Evolutionary conservation across 2,329 filamentous ascomycete species (phyloP).

Genomic region (Penicillium janthinellum): DNA sequence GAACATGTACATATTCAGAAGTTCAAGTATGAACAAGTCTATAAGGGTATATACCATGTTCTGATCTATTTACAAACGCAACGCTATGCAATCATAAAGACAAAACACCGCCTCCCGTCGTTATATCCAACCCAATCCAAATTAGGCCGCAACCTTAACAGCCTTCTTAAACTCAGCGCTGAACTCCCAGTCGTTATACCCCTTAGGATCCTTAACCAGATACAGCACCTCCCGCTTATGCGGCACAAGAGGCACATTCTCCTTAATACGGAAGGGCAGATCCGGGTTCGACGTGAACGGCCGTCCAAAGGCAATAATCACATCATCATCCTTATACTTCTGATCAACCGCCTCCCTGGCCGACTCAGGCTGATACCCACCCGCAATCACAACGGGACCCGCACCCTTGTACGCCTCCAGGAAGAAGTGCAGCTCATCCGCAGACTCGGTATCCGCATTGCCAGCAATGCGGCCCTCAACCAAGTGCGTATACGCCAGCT

Average conservation of each 20-base stretch:
- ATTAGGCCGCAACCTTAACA: conserved; percentile 24
- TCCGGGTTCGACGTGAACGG: conserved; percentile 51
- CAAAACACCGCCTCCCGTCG: background rate
- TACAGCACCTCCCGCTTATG: conserved; percentile 50
- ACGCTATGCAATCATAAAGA: conserved; percentile 14
- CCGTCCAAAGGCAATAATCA: conserved; percentile 46
- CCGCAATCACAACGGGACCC: conserved; percentile 54
- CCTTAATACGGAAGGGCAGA: conserved; percentile 45
- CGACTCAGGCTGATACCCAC: conserved; percentile 47
- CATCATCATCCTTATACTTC: conserved; percentile 33
- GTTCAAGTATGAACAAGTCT: background rate
- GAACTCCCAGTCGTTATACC: conserved; percentile 46
- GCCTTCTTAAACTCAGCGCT: conserved; percentile 36
- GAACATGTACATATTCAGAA: background rate
- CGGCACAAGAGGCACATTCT: conserved; percentile 39
- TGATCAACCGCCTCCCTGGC: conserved; percentile 42
- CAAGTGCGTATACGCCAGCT: conserved; percentile 63
- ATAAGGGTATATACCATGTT: background rate
- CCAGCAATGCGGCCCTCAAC: conserved; percentile 58
- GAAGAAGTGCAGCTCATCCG: conserved; percentile 47
- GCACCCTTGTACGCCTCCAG: conserved; percentile 45
- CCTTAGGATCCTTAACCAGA: conserved; percentile 33
- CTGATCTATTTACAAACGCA: conserved; percentile 1
- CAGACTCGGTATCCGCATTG: conserved; percentile 34
- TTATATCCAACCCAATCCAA: background rate